These are phyloP conservation scores for Parascedosporium putredinis DNA, from an alignment of 2,329 filamentous ascomycete genomes.

Conservation along the genomic window DNA sequence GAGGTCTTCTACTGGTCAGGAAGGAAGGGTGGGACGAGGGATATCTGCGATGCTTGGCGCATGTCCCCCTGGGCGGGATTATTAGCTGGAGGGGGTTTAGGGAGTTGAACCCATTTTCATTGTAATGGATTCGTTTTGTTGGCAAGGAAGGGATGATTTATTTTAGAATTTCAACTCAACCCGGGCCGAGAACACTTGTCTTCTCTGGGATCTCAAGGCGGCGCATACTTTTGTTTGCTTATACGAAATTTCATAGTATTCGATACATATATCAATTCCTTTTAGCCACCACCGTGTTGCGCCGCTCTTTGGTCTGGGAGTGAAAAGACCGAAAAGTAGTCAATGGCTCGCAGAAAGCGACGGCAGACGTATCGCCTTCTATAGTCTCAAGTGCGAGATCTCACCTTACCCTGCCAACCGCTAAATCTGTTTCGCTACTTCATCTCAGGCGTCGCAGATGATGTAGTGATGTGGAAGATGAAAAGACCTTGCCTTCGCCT, in stretches of 20 bases:
- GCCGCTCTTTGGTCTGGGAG: background rate
- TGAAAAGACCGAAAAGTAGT: too few relatives aligned
- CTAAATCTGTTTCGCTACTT: too few relatives aligned
- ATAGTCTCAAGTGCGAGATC: too few relatives aligned
- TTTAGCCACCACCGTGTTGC: background rate
- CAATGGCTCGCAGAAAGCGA: too few relatives aligned
- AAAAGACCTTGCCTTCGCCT: too few relatives aligned
- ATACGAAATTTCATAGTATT: background rate
- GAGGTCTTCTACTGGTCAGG: too few relatives aligned
- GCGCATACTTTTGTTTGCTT: background rate
- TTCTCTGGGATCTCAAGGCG: background rate
- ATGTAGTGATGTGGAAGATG: too few relatives aligned
- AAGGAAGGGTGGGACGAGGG: background rate
- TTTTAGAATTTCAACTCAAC: background rate
- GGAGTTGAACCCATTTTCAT: background rate
- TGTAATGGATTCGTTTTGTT: background rate
- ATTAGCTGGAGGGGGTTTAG: background rate
- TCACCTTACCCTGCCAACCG: too few relatives aligned
- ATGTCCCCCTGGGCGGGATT: slow-evolving; percentile 1
- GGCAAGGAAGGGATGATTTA: background rate
- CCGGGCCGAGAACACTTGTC: background rate
- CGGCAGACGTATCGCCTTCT: too few relatives aligned
- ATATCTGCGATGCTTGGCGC: too few relatives aligned
- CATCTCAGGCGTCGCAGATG: too few relatives aligned
- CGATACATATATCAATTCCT: background rate